These are phyloP conservation scores for Chenopodium formosanum DNA, from an alignment of 148 eudicot genomes.

Conservation along the genomic window DNA sequence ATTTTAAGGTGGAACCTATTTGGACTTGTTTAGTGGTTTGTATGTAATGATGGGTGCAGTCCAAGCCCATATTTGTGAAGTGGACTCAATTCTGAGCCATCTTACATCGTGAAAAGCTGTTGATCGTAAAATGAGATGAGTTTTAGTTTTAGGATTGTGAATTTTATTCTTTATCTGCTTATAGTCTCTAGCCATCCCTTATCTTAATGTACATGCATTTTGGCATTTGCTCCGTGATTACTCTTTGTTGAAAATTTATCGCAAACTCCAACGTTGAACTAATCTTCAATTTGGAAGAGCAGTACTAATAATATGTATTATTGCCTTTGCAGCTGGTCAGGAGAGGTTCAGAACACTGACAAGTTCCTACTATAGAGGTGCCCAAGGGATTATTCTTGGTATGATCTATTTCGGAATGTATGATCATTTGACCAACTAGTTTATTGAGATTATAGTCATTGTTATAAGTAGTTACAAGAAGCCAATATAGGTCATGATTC, in stretches of 20 bases:
- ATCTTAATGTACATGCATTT: neutral
- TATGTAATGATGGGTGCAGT: no score
- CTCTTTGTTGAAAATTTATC: neutral
- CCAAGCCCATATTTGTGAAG: no score
- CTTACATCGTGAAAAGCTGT: no score
- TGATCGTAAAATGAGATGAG: no score
- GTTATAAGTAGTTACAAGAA: neutral
- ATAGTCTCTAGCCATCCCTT: neutral
- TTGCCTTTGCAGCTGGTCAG: slow-evolving; percentile 84
- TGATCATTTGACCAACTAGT: neutral
- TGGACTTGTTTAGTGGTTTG: no score
- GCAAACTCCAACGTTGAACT: neutral
- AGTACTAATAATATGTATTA: slow-evolving; percentile 9
- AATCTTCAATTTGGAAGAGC: neutral
- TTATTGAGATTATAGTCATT: neutral
- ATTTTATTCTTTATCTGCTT: neutral
- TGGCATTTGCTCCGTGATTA: no score
- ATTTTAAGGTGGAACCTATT: no score
- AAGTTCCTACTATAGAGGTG: slow-evolving; percentile 92
- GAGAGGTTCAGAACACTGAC: slow-evolving; percentile 96
- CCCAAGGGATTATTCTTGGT: slow-evolving; percentile 96
- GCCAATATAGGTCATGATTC: neutral
- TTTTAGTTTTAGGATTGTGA: neutral
- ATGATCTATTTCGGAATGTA: slow-evolving; percentile 20
- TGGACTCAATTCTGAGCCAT: no score